Conservation (phyloP, 495 filamentous ascomycete genomes). For the Aspergillus asperescens region DNA sequence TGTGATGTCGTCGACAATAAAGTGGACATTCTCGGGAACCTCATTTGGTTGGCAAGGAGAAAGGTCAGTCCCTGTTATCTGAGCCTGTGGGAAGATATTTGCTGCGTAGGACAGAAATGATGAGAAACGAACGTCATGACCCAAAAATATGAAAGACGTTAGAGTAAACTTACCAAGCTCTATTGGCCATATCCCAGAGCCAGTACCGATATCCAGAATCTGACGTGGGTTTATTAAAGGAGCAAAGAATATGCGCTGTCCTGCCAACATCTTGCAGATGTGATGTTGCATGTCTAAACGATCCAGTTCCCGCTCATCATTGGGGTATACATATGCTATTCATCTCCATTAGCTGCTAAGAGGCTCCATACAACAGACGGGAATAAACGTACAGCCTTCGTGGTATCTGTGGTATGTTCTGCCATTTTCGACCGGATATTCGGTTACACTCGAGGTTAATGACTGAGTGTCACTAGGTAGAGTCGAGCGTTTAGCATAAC, state of each 20-base stretch:
- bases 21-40: conserved; percentile 53
- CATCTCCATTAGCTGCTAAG: conserved; percentile 13
- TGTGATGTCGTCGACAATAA: conserved; percentile 53
- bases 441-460: conserved; percentile 45
- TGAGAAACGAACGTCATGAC: not conserved
- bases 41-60: conserved; percentile 58
- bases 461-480: conserved; percentile 41
- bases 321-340: conserved; percentile 50
- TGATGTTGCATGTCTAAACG: conserved; percentile 58
- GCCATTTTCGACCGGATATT: conserved; percentile 52
- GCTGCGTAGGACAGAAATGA: conserved; percentile 22
- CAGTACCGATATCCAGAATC: conserved; percentile 65
- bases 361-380: not conserved
- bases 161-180: conserved; percentile 46
- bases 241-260: conserved; percentile 51
- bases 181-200: conserved; percentile 70
- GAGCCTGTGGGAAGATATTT: conserved; percentile 48
- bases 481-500: conserved; percentile 1
- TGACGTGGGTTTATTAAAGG: conserved; percentile 50
- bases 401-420: conserved; percentile 54
- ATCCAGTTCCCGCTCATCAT: conserved; percentile 52
- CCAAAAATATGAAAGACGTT: not conserved
- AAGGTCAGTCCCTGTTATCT: conserved; percentile 58
- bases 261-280: conserved; percentile 50
- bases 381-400: conserved; percentile 45